These are phyloP conservation scores for Termitomyces sp. DNA, from an alignment of 768 basidiomycete genomes.

Conservation along the genomic window DNA sequence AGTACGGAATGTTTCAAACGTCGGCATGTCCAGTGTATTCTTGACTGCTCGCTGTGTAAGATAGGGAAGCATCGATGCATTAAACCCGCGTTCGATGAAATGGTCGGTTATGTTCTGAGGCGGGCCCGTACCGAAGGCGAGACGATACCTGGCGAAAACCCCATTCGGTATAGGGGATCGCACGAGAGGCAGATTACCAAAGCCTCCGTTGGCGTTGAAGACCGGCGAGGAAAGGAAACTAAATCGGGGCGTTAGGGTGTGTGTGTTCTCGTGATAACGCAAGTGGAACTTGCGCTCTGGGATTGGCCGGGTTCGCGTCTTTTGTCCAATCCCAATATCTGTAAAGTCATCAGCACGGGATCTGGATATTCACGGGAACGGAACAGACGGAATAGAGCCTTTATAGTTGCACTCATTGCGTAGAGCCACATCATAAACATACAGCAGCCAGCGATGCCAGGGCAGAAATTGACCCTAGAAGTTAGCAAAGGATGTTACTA, in stretches of 20 bases:
- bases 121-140: slow-evolving; percentile 31
- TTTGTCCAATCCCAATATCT: slow-evolving; percentile 41
- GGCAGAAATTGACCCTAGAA: slow-evolving; percentile 26
- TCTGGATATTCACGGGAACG: background rate
- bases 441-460: slow-evolving; percentile 26
- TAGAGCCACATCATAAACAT: slow-evolving; percentile 20
- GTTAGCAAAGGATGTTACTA: background rate
- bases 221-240: slow-evolving; percentile 30
- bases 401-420: slow-evolving; percentile 22
- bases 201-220: slow-evolving; percentile 31
- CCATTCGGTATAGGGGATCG: slow-evolving; percentile 27
- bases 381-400: slow-evolving; percentile 21
- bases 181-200: slow-evolving; percentile 30
- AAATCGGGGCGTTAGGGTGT: background rate
- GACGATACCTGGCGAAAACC: slow-evolving; percentile 29
- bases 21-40: slow-evolving; percentile 12
- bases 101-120: slow-evolving; percentile 25
- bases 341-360: background rate
- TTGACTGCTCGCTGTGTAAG: slow-evolving; percentile 16
- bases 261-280: background rate
- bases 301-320: slow-evolving; percentile 23
- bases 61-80: slow-evolving; percentile 16
- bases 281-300: slow-evolving; percentile 14
- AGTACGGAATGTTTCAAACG: slow-evolving; percentile 29
- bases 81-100: slow-evolving; percentile 27